Base-by-base conservation (phyloP, 2,329 filamentous ascomycete species). In the Fusarium nurragi region DNA sequence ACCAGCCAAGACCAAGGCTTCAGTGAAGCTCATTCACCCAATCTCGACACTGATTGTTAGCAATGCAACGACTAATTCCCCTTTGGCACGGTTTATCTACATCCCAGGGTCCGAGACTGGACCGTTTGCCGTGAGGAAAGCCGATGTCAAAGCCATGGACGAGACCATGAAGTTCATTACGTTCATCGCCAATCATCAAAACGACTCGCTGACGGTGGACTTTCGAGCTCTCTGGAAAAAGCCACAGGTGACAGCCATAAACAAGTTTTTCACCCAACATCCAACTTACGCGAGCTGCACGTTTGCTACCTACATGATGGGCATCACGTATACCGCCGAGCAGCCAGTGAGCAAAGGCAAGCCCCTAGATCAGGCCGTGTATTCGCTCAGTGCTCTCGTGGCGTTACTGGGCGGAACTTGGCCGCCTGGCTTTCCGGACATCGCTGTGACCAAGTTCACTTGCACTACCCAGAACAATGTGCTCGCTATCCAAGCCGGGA, bases 291-390 rank as follows among this genome's bases (percentile, higher is more conserved):
- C n/a, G 9, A 48, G 9, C 19, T 53, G 49, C 6, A 53, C 49
- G 1, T 53, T 48, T 30, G 49, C 49, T 38, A 48, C 41, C 18
- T 38, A 48, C 1, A 52, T 55, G 28, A 52, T 55, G 52, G 46
- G 52, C 6, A 52, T 55, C 0, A 30, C 22, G 19, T 53, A 53
- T n/a, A 18, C 22, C 8, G 52, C 52, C 0, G 46, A 52, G 47
- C 37, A 41, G 6, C 46, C 37, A 3, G 46, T 32, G 22, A 22
- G 16, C 0, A 55, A 55, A 7, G 18, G 18, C 28, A 55, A 23
- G 10, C 52, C 52, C n/a, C 28, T 55, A 19, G 52, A 52, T 3
- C 46, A 55, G 4, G 37, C 46, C 3, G 4, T 52, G 4, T 55
- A 55, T 6, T 53, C 47, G 0, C 52, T 55, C 0, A 52, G 46